phyloP scores from a whole-genome alignment of 495 filamentous ascomycete species.

The Letharia lupina region DNA sequence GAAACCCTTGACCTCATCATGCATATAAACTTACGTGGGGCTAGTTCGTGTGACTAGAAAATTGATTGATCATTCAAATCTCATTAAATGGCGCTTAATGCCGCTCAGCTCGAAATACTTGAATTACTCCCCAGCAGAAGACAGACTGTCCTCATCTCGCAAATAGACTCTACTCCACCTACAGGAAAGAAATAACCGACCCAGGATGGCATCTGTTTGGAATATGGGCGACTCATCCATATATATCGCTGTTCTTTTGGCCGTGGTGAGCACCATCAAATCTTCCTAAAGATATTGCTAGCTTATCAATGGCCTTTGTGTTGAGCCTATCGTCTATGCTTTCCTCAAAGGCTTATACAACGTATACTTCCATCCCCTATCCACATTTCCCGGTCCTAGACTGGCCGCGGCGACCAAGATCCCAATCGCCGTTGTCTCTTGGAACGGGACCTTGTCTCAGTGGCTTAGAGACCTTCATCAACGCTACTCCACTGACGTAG shows the following conservation, averaged over 20 bases:
- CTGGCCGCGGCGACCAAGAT: background rate
- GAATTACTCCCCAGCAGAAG: background rate
- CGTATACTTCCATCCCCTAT: background rate
- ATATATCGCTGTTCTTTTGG: background rate
- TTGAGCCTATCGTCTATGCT: background rate
- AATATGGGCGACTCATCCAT: background rate
- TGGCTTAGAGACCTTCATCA: background rate
- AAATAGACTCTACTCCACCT: background rate
- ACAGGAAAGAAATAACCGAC: background rate
- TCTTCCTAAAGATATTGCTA: background rate
- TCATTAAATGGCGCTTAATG: no score
- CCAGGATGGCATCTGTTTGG: background rate
- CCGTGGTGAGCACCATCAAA: background rate
- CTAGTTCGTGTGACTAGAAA: background rate
- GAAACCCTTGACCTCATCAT: background rate
- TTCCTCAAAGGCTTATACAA: background rate
- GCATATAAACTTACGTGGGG: background rate
- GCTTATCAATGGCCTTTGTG: background rate
- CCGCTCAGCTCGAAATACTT: no score
- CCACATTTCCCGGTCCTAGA: background rate
- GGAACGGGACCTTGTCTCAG: background rate
- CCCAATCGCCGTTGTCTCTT: background rate
- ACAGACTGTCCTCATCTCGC: background rate
- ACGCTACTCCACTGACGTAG: background rate
- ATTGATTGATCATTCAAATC: background rate